phyloP scores from a whole-genome alignment of 495 filamentous ascomycete genomes.

The Podospora appendiculata region DNA sequence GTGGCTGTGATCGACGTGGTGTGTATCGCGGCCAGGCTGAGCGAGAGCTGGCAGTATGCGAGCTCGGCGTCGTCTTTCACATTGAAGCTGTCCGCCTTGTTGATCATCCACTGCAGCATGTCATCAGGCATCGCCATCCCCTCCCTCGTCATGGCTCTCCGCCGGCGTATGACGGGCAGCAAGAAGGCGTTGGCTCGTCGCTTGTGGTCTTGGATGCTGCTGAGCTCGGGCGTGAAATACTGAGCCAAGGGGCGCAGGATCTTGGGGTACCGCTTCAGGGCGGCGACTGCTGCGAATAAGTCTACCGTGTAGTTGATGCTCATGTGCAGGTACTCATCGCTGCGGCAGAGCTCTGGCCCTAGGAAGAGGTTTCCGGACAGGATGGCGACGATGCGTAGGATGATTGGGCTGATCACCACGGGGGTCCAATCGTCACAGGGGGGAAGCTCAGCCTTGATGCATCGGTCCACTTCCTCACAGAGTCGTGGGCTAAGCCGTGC shows the following conservation, averaged over 20 bases:
- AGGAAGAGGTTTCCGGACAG: constrained; percentile 35
- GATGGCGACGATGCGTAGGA: constrained; percentile 27
- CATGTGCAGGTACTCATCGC: constrained; percentile 32
- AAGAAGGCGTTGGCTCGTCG: neutral
- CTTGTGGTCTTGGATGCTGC: neutral
- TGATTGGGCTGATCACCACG: neutral
- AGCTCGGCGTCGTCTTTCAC: neutral
- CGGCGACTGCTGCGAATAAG: neutral
- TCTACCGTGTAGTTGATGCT: neutral
- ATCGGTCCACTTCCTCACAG: neutral
- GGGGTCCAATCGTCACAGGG: neutral
- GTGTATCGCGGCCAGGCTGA: neutral
- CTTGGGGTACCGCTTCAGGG: constrained; percentile 13
- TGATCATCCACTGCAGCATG: neutral
- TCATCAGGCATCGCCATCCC: neutral
- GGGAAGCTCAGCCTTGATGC: neutral
- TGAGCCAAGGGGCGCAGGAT: neutral
- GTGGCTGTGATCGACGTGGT: neutral
- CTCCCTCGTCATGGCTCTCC: neutral
- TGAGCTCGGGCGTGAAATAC: neutral
- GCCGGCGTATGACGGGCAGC: neutral
- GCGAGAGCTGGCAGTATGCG: neutral
- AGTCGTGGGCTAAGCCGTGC: neutral
- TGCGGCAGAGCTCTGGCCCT: constrained; percentile 29
- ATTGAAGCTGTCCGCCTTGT: neutral